Evolutionary conservation across 805 yeast genomes (phyloP).

Genomic region (Candida koratica): DNA sequence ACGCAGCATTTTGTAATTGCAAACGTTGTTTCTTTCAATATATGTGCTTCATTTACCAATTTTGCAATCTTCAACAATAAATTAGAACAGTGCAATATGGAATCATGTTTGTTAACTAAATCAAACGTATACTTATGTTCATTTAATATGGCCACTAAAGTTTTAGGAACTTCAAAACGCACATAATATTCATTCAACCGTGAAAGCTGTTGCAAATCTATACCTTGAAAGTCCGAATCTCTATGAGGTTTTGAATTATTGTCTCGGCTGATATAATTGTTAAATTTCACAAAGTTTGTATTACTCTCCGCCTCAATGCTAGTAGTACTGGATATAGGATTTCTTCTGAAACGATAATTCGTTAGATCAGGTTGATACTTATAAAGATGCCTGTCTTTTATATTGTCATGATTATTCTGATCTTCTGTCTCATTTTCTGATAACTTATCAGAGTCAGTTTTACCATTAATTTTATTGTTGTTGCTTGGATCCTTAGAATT

Average conservation of each 20-base stretch:
- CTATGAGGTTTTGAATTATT: not conserved
- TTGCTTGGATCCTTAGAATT: not conserved
- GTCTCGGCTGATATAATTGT: not conserved
- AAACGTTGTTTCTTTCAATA: not conserved
- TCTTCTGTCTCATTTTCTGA: not conserved
- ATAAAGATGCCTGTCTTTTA: constrained; percentile 1
- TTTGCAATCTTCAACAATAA: constrained; percentile 18
- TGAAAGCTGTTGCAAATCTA: constrained; percentile 8
- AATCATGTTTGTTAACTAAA: constrained; percentile 20
- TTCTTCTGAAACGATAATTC: constrained; percentile 20
- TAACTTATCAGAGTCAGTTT: not conserved
- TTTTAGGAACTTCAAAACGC: not conserved
- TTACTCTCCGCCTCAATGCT: constrained; percentile 35
- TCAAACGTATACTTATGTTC: constrained; percentile 24
- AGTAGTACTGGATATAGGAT: constrained; percentile 28
- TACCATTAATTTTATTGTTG: too few relatives aligned
- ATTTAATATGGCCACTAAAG: constrained; percentile 10
- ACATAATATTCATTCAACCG: constrained; percentile 6
- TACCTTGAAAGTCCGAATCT: not conserved
- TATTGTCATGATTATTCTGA: not conserved
- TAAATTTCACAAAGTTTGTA: constrained; percentile 15
- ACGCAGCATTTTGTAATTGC: constrained; percentile 21
- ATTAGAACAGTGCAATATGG: constrained; percentile 12
- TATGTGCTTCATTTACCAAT: constrained; percentile 10
- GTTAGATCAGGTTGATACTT: constrained; percentile 7